Evolutionary conservation across 1,284 basidiomycete species (phyloP), one percentile per base, ranked within the genome.

Genomic region (Ganoderma sinense): DNA sequence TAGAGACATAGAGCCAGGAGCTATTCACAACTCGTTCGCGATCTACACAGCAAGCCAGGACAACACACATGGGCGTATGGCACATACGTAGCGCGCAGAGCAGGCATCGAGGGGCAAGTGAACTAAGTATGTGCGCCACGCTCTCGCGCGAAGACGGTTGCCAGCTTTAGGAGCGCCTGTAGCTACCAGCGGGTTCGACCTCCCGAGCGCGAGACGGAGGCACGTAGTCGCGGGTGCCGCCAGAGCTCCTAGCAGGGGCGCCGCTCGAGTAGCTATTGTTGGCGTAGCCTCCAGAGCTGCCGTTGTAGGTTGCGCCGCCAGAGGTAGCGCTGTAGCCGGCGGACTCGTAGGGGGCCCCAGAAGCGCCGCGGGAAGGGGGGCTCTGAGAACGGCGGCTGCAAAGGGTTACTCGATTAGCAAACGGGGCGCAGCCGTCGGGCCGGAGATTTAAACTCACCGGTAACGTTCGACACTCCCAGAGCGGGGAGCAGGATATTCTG

Each of bases 341-440:
- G 79, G 73, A 78, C 74, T 80, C 80, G 75, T 82, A 83, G 66
- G 75, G 79, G 77, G 79, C 77, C 75, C 76, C 75, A 74, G 80
- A 75, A 63, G 77, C 75, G 69, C 81, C 75, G 64, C 87, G 83
- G 70, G 84, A 77, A 41, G 82, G 80, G 61, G 91, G 91, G 75
- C 92, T 94, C 77, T 89, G 86, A 36, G 92, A 94, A 66, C 92
- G 90, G 77, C 92, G 91, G 69, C 92, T 93, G 74, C 5, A 41
- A 56, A 43, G 62, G 53, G 23, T 40, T 11, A 40, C 10, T 40
- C 18, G 8, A 39, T 60, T 2, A 41, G 59, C 23, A 14, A 61
- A 23, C 14, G 7, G 16, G 7, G 10, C 20, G 59, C 39, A 23
- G 39, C n/a, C 4, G 36, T 36, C 36, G 36, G 6, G 0, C 2